Evolutionary conservation across 2,329 filamentous ascomycete genomes (phyloP).

Genomic region (Diaporthe eres): DNA sequence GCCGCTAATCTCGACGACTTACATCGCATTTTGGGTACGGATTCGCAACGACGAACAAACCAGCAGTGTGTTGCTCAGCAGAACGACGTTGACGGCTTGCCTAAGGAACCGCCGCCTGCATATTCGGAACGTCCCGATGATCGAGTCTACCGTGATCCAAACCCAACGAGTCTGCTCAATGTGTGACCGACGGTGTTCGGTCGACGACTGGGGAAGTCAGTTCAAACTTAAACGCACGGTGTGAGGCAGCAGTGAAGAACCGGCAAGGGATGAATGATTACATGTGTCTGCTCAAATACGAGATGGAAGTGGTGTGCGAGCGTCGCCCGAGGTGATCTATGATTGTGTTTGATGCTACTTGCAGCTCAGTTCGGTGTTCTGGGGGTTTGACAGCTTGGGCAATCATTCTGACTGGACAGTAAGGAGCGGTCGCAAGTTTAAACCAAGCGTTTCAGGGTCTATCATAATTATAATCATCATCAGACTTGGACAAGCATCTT

Average conservation of each 20-base stretch:
- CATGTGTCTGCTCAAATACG: no score
- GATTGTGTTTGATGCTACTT: not conserved
- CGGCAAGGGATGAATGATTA: no score
- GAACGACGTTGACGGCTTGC: not conserved
- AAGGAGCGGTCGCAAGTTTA: not conserved
- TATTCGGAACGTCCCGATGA: not conserved
- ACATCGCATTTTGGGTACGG: no score
- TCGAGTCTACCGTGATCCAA: slow-evolving; percentile 1
- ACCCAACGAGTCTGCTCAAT: slow-evolving; percentile 5
- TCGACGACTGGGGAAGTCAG: not conserved
- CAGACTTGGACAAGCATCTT: not conserved
- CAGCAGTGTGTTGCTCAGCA: not conserved
- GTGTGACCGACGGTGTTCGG: not conserved
- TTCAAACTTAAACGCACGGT: not conserved
- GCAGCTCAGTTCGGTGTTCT: not conserved
- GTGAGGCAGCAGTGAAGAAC: not conserved
- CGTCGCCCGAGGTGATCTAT: not conserved
- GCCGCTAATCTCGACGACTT: not conserved
- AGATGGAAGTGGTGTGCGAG: not conserved
- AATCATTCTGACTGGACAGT: not conserved
- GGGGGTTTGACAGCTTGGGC: rapidly evolving
- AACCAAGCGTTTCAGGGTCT: no score
- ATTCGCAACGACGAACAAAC: not conserved
- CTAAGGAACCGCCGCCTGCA: not conserved
- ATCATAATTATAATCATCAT: no score